phyloP scores from a whole-genome alignment of 129 eudicot species.

The Daucus carota region DNA sequence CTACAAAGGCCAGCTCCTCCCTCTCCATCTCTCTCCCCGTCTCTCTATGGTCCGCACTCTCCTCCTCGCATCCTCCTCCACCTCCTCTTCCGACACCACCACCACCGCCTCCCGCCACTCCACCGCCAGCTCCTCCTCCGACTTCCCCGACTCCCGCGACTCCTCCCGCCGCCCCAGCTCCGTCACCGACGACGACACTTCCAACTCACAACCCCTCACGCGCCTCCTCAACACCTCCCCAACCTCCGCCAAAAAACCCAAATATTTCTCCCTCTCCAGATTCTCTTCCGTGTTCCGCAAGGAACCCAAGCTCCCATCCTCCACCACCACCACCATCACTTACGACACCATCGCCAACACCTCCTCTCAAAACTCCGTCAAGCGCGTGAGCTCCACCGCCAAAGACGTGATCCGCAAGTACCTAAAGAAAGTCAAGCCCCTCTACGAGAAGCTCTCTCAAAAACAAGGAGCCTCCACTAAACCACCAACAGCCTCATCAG shows the following conservation, averaged over 20 bases:
- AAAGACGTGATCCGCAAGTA: slow-evolving; percentile 69
- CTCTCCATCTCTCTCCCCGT: slow-evolving; percentile 82
- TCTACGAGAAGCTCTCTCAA: slow-evolving; percentile 70
- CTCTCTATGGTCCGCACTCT: slow-evolving; percentile 82
- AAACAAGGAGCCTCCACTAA: slow-evolving; percentile 9
- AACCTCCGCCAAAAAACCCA: slow-evolving; percentile 17
- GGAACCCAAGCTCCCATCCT: slow-evolving; percentile 19
- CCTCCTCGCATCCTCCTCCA: slow-evolving; percentile 60
- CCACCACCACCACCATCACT: not conserved
- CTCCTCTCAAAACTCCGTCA: slow-evolving; percentile 23
- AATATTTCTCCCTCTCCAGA: slow-evolving; percentile 52
- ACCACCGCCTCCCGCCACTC: slow-evolving; percentile 48
- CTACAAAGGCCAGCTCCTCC: slow-evolving; percentile 90
- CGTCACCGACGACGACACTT: slow-evolving; percentile 50
- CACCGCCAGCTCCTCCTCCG: slow-evolving; percentile 40
- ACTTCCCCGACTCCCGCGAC: slow-evolving; percentile 49
- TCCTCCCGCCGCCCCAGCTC: slow-evolving; percentile 78
- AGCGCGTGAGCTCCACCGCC: slow-evolving; percentile 45
- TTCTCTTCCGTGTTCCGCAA: slow-evolving; percentile 67
- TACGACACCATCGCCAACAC: not conserved
- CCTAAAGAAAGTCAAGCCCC: slow-evolving; percentile 67
- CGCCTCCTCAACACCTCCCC: not conserved
- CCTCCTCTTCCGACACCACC: slow-evolving; percentile 54
- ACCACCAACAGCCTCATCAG: not conserved
- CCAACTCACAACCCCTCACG: slow-evolving; percentile 12